These are phyloP conservation scores for Sporothrix luriei DNA, from an alignment of 2,329 filamentous ascomycete genomes.

Conservation along the genomic window DNA sequence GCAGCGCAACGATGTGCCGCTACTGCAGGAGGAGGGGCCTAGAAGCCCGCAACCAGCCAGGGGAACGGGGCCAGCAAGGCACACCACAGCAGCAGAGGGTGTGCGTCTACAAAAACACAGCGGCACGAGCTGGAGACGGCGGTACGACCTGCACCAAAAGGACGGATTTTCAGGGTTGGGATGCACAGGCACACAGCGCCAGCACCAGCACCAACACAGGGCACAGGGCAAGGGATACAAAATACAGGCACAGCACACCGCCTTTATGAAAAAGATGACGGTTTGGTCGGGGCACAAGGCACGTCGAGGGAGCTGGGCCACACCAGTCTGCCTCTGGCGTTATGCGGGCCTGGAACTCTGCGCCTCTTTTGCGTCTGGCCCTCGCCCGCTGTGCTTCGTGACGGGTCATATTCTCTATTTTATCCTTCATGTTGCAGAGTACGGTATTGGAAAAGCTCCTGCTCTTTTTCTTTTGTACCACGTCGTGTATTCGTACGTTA, in stretches of 20 bases:
- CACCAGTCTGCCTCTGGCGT: neutral
- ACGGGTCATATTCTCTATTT: neutral
- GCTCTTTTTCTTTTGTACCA: neutral
- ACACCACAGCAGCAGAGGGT: neutral
- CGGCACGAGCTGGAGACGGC: neutral
- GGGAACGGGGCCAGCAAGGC: slow-evolving; percentile 1
- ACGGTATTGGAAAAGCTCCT: neutral
- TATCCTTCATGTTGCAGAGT: neutral
- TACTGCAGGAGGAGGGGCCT: slow-evolving; percentile 22
- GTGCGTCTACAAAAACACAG: neutral
- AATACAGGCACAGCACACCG: slow-evolving; percentile 12
- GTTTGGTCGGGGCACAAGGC: slow-evolving; percentile 12
- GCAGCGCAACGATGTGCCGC: neutral
- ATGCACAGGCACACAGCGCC: slow-evolving; percentile 2
- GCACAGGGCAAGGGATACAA: neutral
- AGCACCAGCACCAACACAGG: no score
- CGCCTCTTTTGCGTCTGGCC: neutral
- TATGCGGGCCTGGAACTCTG: no score
- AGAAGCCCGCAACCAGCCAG: neutral
- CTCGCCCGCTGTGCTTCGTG: neutral
- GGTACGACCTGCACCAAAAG: neutral
- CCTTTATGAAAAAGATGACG: neutral
- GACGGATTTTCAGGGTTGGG: slow-evolving; percentile 3
- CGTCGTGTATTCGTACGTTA: no score
- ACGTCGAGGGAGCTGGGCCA: neutral